Percentiles rank a stretch among this genome's conserved stretches.
phyloP scores from a whole-genome alignment of 257 asterid genomes.

The Catharanthus roseus region DNA sequence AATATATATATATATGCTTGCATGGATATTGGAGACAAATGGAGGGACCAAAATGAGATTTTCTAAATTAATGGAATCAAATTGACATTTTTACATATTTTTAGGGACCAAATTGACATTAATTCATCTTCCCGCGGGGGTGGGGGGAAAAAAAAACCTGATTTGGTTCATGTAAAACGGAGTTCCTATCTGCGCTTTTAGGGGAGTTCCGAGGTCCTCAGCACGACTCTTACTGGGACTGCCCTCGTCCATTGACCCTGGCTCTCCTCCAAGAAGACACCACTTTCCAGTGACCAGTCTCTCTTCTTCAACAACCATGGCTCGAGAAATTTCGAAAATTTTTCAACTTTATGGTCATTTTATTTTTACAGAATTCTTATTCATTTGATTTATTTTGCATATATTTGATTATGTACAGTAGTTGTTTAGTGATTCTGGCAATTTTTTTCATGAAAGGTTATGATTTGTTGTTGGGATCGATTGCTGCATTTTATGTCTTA shows the following conservation, averaged over 20 bases:
- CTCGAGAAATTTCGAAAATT: slow-evolving; percentile 18
- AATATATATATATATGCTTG: too few species aligned
- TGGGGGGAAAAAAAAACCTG: too few species aligned
- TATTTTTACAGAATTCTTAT: background rate
- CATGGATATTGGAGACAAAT: too few species aligned
- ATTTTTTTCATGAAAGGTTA: slow-evolving; percentile 39
- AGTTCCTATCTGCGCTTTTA: too few species aligned
- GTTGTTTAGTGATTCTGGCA: background rate
- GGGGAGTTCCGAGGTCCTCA: background rate
- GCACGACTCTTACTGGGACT: background rate
- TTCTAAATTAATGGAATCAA: background rate
- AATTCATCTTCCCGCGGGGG: too few species aligned
- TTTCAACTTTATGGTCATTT: slow-evolving; percentile 22
- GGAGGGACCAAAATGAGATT: background rate
- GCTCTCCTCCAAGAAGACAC: background rate
- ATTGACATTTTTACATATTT: background rate
- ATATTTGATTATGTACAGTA: too few species aligned
- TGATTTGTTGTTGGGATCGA: slow-evolving; percentile 74
- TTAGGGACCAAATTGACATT: background rate
- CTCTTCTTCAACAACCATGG: slow-evolving; percentile 17
- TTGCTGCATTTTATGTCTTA: slow-evolving; percentile 80
- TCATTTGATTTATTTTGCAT: background rate
- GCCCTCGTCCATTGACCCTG: background rate
- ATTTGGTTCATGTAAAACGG: too few species aligned
- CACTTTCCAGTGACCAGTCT: too few species aligned